phyloP scores from a whole-genome alignment of 768 basidiomycete species.

The Tulasnella sp. region DNA sequence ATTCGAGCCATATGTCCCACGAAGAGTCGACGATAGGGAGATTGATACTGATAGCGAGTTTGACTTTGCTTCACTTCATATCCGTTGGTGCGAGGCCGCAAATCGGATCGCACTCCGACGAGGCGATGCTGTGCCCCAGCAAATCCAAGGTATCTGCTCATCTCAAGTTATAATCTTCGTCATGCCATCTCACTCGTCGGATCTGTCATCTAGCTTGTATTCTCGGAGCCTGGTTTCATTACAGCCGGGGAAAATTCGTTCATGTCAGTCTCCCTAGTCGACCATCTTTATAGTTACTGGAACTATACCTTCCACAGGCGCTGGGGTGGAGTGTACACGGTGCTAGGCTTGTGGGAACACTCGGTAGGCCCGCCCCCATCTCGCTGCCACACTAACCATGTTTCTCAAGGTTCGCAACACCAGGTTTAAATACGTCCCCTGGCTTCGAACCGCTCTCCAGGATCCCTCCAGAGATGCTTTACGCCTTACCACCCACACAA shows the following conservation, averaged over 20 bases:
- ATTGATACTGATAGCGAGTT: neutral
- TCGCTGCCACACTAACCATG: neutral
- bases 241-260: neutral
- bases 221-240: neutral
- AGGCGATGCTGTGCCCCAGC: neutral
- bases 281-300: neutral
- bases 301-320: neutral
- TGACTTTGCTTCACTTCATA: neutral
- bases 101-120: neutral
- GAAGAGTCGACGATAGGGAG: neutral
- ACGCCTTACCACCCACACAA: neutral
- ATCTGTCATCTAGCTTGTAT: neutral
- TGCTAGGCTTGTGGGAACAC: neutral
- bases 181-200: neutral
- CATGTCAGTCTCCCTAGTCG: neutral
- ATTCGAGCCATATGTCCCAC: neutral
- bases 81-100: neutral
- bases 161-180: neutral
- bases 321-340: neutral
- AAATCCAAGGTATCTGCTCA: neutral
- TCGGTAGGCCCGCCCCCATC: neutral
- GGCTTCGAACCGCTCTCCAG: neutral
- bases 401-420: neutral
- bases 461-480: neutral
- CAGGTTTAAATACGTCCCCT: neutral